Percentiles rank a stretch among this genome's conserved stretches.
These are phyloP conservation scores for Bruguiera parviflora DNA, from an alignment of 345 rosid species.

Conservation along the genomic window DNA sequence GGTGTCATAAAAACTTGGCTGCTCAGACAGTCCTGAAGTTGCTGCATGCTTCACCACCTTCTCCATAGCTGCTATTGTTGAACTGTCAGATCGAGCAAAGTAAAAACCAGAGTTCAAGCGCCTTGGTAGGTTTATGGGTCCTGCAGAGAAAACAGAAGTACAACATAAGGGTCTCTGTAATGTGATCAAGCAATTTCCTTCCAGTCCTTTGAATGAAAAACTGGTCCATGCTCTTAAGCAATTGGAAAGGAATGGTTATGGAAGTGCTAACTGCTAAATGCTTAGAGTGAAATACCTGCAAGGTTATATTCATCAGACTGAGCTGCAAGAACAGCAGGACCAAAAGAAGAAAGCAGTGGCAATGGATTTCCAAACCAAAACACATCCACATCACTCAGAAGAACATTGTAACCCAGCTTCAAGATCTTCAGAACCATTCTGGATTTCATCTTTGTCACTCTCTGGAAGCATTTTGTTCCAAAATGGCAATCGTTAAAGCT, in stretches of 20 bases:
- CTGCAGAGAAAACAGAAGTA: slow-evolving; percentile 34
- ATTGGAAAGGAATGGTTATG: background rate
- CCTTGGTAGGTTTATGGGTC: slow-evolving; percentile 78
- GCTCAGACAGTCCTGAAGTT: slow-evolving; percentile 70
- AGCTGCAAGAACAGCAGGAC: slow-evolving; percentile 67
- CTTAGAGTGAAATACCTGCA: slow-evolving; percentile 45
- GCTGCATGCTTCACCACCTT: slow-evolving; percentile 91
- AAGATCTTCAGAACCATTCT: slow-evolving; percentile 74
- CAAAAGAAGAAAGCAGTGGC: slow-evolving; percentile 61
- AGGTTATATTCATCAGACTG: slow-evolving; percentile 83
- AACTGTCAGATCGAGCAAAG: slow-evolving; percentile 55
- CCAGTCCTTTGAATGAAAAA: background rate
- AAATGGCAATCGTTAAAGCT: slow-evolving; percentile 92
- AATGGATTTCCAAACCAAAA: slow-evolving; percentile 83
- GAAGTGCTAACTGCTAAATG: background rate
- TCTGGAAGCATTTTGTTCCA: slow-evolving; percentile 89
- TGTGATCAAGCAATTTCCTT: slow-evolving; percentile 2
- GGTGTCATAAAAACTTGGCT: slow-evolving; percentile 90
- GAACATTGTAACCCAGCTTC: slow-evolving; percentile 84
- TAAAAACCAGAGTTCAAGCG: slow-evolving; percentile 91
- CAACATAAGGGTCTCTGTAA: background rate
- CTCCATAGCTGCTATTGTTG: slow-evolving; percentile 68
- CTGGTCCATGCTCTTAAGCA: slow-evolving; percentile 7
- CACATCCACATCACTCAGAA: slow-evolving; percentile 84
- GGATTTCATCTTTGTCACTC: slow-evolving; percentile 88